Evolutionary conservation across 768 basidiomycete genomes (phyloP), one percentile per base, ranked within the genome.

Genomic region (Myochromella boudieri): DNA sequence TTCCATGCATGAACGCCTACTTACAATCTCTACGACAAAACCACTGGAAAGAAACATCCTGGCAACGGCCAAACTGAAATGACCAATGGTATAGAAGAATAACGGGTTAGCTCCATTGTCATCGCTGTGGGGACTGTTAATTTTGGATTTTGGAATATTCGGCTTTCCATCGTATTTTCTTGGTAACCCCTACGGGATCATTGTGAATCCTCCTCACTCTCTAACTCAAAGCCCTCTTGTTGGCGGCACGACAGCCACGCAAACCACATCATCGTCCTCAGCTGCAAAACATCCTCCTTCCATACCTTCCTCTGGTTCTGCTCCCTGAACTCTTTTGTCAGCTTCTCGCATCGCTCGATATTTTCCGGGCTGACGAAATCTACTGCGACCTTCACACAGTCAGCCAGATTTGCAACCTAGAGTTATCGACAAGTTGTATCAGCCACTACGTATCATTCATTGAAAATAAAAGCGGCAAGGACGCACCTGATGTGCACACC

Each of bases 361-460:
- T 95, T 97, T 71, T 97, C 91, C 33, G 93, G 87, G 73, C 87
- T 91, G 54, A 97, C 92, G 65, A 93, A 97, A 67, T 97, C 95
- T 58, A 87, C 78, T 22, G 95, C 94, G 42, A 97, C 91, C 69
- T 97, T 97, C 71, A 97, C 84, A 59, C 91, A 95, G 65, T 97
- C 93, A n/a, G 91, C 78, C 41, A 94, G 68, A 62, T 97, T 97
- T 56, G 88, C 87, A 7, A 97, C 94, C 84, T 95, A 57, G 6
- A 34, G 14, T 26, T 2, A 32, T 15, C 10, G 56, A 24, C 14
- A 9, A 42, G 37, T 20, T 14, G 40, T 21, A 52, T 29, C 34
- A 18, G 42, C 14, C n/a, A 50, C 14, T 34, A 14, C 6, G 33
- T 6, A n/a, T 20, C 12, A 12, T 22, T 40, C 28, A 37, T n/a